phyloP scores from a whole-genome alignment of 768 basidiomycete genomes.

The Tricholoma saponaceum region DNA sequence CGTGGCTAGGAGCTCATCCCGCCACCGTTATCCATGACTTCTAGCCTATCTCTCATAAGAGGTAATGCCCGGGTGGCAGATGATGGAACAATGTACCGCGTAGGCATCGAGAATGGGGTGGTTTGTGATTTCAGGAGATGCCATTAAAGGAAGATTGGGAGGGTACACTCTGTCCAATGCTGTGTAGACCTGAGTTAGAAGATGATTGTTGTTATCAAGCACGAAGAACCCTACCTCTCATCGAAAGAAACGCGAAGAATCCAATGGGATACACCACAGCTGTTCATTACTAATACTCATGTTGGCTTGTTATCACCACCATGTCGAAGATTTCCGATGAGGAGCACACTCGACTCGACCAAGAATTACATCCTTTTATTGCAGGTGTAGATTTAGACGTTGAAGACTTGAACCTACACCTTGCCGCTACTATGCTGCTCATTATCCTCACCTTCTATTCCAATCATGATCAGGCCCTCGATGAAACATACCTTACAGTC shows the following conservation, averaged over 20 bases:
- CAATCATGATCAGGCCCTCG: too few relatives aligned
- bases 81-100: constrained; percentile 69
- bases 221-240: constrained; percentile 50
- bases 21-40: constrained; percentile 61
- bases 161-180: constrained; percentile 64
- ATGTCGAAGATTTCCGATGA: too few relatives aligned
- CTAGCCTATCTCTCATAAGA: constrained; percentile 68
- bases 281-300: too few relatives aligned
- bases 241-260: constrained; percentile 73
- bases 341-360: too few relatives aligned
- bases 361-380: too few relatives aligned
- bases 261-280: constrained; percentile 68
- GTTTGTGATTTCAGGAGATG: constrained; percentile 78
- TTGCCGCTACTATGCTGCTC: too few relatives aligned
- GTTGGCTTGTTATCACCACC: too few relatives aligned
- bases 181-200: constrained; percentile 4
- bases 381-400: too few relatives aligned
- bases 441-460: too few relatives aligned
- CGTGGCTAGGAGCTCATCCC: constrained; percentile 59
- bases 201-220: not conserved
- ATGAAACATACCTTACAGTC: too few relatives aligned
- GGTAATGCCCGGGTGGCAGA: constrained; percentile 63
- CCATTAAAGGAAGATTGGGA: constrained; percentile 63
- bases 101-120: constrained; percentile 79
- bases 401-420: too few relatives aligned